Conservation (phyloP, 1,139 yeast genomes). For the Keqinozyma sinolaborantium region DNA sequence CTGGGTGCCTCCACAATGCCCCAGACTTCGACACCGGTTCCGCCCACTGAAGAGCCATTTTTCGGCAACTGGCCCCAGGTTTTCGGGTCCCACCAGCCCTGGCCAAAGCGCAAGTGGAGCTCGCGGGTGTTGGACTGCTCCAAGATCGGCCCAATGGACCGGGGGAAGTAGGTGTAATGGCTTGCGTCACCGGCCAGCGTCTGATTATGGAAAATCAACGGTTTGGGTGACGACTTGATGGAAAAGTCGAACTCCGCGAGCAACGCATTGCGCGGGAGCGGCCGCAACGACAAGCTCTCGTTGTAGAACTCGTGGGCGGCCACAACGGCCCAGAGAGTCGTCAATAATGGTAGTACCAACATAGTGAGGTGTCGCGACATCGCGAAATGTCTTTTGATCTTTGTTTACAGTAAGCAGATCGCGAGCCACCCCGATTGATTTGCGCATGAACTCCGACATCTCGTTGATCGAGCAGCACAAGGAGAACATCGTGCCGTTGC, state of each 20-base stretch:
- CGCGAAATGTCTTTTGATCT: not conserved
- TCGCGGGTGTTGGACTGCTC: slow-evolving; percentile 67
- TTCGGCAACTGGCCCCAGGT: slow-evolving; percentile 82
- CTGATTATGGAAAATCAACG: slow-evolving; percentile 28
- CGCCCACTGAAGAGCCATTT: slow-evolving; percentile 75
- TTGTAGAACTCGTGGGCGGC: slow-evolving; percentile 26
- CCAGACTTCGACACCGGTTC: slow-evolving; percentile 95
- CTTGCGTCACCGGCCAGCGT: slow-evolving; percentile 17
- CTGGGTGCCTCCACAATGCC: slow-evolving; percentile 71
- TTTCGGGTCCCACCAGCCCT: slow-evolving; percentile 94
- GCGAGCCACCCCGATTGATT: slow-evolving; percentile 1
- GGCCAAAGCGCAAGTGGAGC: slow-evolving; percentile 80
- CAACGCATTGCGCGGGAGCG: slow-evolving; percentile 67
- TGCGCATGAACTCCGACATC: slow-evolving; percentile 19
- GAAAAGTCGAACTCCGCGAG: slow-evolving; percentile 68
- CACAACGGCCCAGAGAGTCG: not conserved
- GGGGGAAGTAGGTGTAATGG: slow-evolving; percentile 79
- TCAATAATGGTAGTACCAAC: not conserved
- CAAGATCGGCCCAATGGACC: slow-evolving; percentile 75
- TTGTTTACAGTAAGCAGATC: not conserved
- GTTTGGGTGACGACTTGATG: slow-evolving; percentile 44
- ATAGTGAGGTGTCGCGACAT: not conserved
- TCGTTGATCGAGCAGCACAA: slow-evolving; percentile 64
- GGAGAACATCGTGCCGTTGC: slow-evolving; percentile 73
- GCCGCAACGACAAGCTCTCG: slow-evolving; percentile 60